Evolutionary conservation across 1,139 yeast genomes (phyloP), one percentile per base, ranked within the genome.

Genomic region (Diutina pseudorugosa): DNA sequence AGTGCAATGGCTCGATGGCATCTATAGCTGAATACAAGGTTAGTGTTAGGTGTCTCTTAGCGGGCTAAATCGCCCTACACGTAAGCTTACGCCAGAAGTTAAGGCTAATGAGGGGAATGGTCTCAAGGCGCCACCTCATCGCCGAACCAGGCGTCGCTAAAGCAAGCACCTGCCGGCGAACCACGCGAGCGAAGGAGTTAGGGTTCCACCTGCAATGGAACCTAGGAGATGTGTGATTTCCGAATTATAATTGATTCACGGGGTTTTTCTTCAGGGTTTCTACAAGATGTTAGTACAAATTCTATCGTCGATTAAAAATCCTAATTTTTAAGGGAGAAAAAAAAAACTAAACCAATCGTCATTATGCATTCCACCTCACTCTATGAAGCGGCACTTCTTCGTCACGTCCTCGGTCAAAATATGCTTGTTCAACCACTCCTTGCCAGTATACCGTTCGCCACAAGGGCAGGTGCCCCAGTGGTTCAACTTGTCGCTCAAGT

Each of bases 311-410:
- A 30, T 30, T 30, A 30, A 27, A 27, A 27, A 14, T 30, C 8
- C 36, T 30, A 30, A 27, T 27, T 11, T 30, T 30, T 30, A 30
- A 30, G n/a, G n/a, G n/a, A n/a, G n/a, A n/a, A n/a, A n/a, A n/a
- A n/a, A n/a, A n/a, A n/a, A n/a, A n/a, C n/a, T n/a, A n/a, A 30
- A 30, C 36, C 36, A 30, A 30, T 30, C 36, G 36, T 30, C 36
- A 30, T 30, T 30, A 30, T 30, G 36, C 36, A 30, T 30, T 30
- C 36, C 36, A 4, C 36, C 36, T 30, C 36, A 68, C 82, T 54
- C 73, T 81, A 2, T 82, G 81, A 60, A 85, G 85, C 5, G 60
- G 63, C 52, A 77, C 78, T 27, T n/a, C 14, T 25, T 27, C 36
- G 21, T 8, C 9, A 18, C 40, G 40, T 45, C 49, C 11, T 45